A percentile compares a stretch with the other conserved stretches of the same genome.
Conservation (phyloP, 2,329 filamentous ascomycete genomes). For the Cytospora chrysosperma region DNA sequence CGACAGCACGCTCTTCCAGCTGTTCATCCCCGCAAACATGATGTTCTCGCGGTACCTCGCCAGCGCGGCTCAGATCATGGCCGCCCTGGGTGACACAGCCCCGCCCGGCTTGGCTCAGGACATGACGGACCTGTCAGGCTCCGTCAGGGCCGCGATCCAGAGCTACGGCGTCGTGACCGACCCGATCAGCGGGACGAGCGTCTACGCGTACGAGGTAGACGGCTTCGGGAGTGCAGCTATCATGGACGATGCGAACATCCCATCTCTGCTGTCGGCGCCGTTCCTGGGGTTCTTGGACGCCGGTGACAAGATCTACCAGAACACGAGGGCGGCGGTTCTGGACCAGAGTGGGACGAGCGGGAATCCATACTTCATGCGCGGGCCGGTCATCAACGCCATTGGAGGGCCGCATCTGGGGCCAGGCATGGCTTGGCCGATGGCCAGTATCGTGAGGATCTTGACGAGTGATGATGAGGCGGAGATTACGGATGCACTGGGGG, state of each 20-base stretch:
- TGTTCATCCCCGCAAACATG: constrained; percentile 88
- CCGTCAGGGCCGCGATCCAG: constrained; percentile 34
- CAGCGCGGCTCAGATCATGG: constrained; percentile 47
- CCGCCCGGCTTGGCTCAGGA: constrained; percentile 49
- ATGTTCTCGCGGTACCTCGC: constrained; percentile 68
- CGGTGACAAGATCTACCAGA: constrained; percentile 65
- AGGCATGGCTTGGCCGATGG: constrained; percentile 85
- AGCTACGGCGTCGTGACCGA: constrained; percentile 49
- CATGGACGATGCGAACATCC: constrained; percentile 70
- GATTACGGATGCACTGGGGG: constrained; percentile 63
- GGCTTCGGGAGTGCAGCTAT: constrained; percentile 61
- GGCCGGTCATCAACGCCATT: constrained; percentile 50
- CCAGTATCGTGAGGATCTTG: constrained; percentile 73
- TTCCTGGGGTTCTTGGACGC: constrained; percentile 59
- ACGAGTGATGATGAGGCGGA: constrained; percentile 74
- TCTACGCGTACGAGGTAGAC: constrained; percentile 73
- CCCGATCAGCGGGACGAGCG: not conserved
- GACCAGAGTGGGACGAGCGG: constrained; percentile 44
- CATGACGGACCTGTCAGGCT: constrained; percentile 60
- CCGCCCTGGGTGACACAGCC: constrained; percentile 36
- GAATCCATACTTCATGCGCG: constrained; percentile 69
- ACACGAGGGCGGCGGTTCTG: constrained; percentile 72
- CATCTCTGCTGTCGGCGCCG: constrained; percentile 59
- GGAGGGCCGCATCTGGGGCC: constrained; percentile 57
- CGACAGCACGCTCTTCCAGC: constrained; percentile 81